phyloP scores from a whole-genome alignment of 768 basidiomycete genomes.

The Naganishia vaughanmartiniae region DNA sequence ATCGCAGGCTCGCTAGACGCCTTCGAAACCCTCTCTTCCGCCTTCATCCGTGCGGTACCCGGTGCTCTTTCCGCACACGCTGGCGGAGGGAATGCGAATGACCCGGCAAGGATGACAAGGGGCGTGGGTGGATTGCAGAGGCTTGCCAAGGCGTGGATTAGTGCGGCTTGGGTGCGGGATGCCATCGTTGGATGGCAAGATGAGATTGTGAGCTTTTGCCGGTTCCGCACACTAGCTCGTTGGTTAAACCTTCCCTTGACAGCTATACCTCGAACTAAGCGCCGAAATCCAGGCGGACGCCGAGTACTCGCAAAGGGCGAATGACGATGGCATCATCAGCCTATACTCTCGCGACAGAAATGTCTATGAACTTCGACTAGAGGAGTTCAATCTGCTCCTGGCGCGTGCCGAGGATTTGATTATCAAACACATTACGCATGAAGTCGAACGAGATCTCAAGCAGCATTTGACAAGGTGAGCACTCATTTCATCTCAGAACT shows the following conservation, averaged over 20 bases:
- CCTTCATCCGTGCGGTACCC: conserved; percentile 84
- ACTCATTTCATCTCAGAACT: conserved; percentile 51
- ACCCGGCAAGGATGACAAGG: conserved; percentile 67
- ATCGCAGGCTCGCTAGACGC: conserved; percentile 84
- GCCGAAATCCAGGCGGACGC: conserved; percentile 32
- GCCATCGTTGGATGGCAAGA: conserved; percentile 83
- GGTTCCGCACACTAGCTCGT: not conserved
- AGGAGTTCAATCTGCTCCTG: conserved; percentile 62
- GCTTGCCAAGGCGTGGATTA: conserved; percentile 79
- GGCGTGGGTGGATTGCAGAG: conserved; percentile 81
- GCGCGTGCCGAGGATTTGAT: conserved; percentile 83
- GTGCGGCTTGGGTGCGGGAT: conserved; percentile 68
- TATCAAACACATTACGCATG: conserved; percentile 73
- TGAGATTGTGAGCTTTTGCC: conserved; percentile 66
- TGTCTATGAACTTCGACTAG: conserved; percentile 61
- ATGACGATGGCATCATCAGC: conserved; percentile 20
- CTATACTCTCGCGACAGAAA: conserved; percentile 5
- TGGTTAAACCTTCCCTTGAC: not conserved
- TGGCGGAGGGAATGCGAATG: conserved; percentile 55
- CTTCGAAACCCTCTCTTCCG: conserved; percentile 85
- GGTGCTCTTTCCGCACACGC: conserved; percentile 71
- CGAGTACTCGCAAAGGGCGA: conserved; percentile 19
- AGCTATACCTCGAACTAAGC: conserved; percentile 94
- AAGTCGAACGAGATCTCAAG: conserved; percentile 74
- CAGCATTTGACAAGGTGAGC: conserved; percentile 64